Percentiles rank a stretch among this genome's conserved stretches.
These are phyloP conservation scores for Conringia planisiliqua DNA, from an alignment of 345 rosid species.

Conservation along the genomic window DNA sequence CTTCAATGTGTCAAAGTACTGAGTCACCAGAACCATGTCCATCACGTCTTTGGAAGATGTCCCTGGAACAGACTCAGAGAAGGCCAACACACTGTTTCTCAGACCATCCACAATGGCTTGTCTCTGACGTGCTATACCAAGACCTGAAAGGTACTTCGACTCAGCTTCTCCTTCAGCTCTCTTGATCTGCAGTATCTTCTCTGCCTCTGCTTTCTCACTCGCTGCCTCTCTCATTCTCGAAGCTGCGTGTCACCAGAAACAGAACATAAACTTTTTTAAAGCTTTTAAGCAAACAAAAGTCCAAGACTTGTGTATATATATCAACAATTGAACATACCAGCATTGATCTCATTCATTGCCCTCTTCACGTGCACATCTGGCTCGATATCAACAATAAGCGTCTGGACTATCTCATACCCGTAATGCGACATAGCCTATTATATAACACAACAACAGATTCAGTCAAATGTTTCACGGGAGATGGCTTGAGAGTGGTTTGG, in stretches of 20 bases:
- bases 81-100: constrained; percentile 62
- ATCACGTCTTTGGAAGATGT: constrained; percentile 66
- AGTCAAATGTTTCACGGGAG: too few relatives aligned
- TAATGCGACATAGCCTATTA: constrained; percentile 75
- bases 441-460: constrained; percentile 3
- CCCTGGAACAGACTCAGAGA: constrained; percentile 69
- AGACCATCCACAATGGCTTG: constrained; percentile 72
- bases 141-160: constrained; percentile 56
- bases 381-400: constrained; percentile 72
- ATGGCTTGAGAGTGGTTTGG: not conserved
- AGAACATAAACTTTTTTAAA: not conserved
- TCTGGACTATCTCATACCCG: constrained; percentile 75
- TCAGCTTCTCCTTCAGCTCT: constrained; percentile 71
- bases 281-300: not conserved
- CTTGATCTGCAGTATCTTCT: constrained; percentile 66
- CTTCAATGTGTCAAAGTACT: constrained; percentile 74
- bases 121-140: constrained; percentile 63
- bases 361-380: constrained; percentile 74
- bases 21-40: constrained; percentile 83
- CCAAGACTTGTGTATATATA: not conserved
- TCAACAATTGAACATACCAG: constrained; percentile 34
- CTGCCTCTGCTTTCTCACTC: constrained; percentile 63
- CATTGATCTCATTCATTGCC: constrained; percentile 83
- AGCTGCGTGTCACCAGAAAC: constrained; percentile 32
- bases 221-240: constrained; percentile 64